Conservation (phyloP, 768 basidiomycete species). For the Pleurotus tuoliensis region DNA sequence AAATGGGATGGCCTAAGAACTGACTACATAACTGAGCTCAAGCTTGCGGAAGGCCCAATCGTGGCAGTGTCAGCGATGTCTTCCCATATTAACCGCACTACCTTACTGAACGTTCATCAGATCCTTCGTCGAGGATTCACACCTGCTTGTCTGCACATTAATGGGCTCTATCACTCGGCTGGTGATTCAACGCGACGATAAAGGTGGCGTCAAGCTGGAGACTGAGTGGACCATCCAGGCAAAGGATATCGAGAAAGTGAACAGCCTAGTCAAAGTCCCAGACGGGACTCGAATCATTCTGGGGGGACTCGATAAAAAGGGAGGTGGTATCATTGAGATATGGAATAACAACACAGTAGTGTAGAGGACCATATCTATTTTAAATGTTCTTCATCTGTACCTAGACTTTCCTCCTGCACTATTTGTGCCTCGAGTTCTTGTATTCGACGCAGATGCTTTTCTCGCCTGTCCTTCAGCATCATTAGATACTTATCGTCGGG, state of each 20-base stretch:
- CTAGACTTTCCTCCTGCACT: conserved; percentile 22
- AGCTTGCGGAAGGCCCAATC: conserved; percentile 70
- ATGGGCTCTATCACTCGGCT: conserved; percentile 55
- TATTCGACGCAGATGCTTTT: conserved; percentile 52
- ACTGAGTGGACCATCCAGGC: conserved; percentile 45
- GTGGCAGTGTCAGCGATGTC: conserved; percentile 54
- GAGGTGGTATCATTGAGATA: conserved; percentile 61
- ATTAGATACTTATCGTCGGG: conserved; percentile 72
- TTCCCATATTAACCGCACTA: too few species aligned
- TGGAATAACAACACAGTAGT: conserved; percentile 36
- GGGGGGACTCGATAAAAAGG: conserved; percentile 57
- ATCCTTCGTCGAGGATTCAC: conserved; percentile 42
- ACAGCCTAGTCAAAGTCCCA: conserved; percentile 41
- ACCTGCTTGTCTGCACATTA: conserved; percentile 55
- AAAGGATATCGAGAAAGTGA: conserved; percentile 54
- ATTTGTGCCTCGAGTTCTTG: conserved; percentile 47
- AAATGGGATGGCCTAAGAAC: conserved; percentile 71
- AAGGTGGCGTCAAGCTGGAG: conserved; percentile 35
- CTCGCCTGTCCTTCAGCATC: conserved; percentile 54
- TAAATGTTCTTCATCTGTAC: not conserved
- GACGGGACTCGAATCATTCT: conserved; percentile 48
- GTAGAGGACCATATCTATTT: too few species aligned
- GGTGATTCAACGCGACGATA: conserved; percentile 35
- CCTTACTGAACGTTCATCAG: conserved; percentile 26
- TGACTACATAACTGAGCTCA: conserved; percentile 38